Evolutionary conservation across 345 rosid species (phyloP), one percentile per base, ranked within the genome.

Genomic region (Combretum micranthum): DNA sequence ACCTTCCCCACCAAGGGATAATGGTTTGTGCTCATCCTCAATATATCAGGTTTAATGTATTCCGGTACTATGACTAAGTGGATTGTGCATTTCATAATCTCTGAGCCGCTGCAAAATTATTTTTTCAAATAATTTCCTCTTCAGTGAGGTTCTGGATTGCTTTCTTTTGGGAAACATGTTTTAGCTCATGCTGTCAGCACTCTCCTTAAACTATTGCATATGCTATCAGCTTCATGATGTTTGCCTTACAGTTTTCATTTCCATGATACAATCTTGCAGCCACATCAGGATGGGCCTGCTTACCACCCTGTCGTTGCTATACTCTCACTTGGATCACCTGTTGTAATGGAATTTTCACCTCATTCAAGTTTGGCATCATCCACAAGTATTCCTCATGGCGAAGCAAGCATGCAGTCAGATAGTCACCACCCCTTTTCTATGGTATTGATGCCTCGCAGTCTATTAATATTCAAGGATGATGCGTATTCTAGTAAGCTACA

Each of bases 271-370:
- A 44, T 62, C 56, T 17, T 25, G 44, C 88, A 91, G 98, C 90
- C 86, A 6, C 96, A 88, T 73, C 96, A 92, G 67, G 98, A 92
- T 61, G 98, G 98, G 25, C 96, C 98, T 0, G 88, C 98, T 47
- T 92, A 92, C 72, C 77, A 77, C 52, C 96, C 93, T 11, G 98
- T 92, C 10, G 98, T 84, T 60, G 88, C 93, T 60, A 84, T 92
- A 47, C 57, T 92, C 17, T 92, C 98, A 60, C 90, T 92, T 50
- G 87, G 83, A 59, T 78, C 96, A 45, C 83, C 93, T 25, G 93
- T 62, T 21, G 83, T 92, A 46, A 86, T 92, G 98, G 88, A 88
- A 59, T 92, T 92, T 60, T 69, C 66, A 59, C 95, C 93, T 3
- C 96, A 88, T 84, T 68, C 79, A 37, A 80, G 80, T 64, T 56